These are phyloP conservation scores for Rhizopus sp. DNA, from an alignment of 371 early-diverging fungal species.

Conservation along the genomic window DNA sequence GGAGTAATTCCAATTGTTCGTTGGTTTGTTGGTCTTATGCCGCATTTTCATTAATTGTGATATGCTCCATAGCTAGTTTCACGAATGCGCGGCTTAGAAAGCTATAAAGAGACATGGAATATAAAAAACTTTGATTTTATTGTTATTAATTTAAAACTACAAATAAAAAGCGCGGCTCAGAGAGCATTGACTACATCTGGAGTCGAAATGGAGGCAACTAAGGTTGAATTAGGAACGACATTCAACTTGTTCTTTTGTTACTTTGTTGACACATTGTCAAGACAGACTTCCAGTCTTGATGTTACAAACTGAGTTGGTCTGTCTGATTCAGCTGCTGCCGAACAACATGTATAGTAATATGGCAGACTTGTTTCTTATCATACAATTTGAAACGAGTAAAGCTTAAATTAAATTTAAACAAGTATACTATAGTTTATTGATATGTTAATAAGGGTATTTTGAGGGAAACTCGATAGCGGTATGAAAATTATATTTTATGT, in stretches of 20 bases:
- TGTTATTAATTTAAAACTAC: too few species aligned
- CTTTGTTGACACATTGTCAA: slow-evolving; percentile 18
- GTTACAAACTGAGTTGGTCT: slow-evolving; percentile 13
- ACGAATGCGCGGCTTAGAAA: too few species aligned
- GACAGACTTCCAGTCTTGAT: slow-evolving; percentile 17
- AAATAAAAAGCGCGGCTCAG: too few species aligned
- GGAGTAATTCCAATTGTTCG: too few species aligned
- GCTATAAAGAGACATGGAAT: too few species aligned
- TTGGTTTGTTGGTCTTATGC: too few species aligned
- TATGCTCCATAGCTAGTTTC: too few species aligned
- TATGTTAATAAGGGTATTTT: slow-evolving; percentile 17
- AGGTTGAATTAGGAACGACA: too few species aligned
- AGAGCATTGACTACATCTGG: too few species aligned
- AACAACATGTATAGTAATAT: slow-evolving; percentile 13
- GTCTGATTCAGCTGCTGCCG: slow-evolving; percentile 12
- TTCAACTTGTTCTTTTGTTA: slow-evolving; percentile 20
- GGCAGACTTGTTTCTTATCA: slow-evolving; percentile 13
- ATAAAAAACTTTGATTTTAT: too few species aligned
- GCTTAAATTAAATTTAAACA: slow-evolving; percentile 14
- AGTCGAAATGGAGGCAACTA: too few species aligned
- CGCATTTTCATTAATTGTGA: too few species aligned
- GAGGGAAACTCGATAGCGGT: slow-evolving; percentile 19
- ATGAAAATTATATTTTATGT: slow-evolving; percentile 19
- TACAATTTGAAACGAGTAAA: slow-evolving; percentile 18
- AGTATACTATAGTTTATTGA: slow-evolving; percentile 14